Evolutionary conservation across 352 stramenopile genomes (phyloP), one percentile per base, ranked within the genome.

Genomic region (Globisporangium abappressorium): DNA sequence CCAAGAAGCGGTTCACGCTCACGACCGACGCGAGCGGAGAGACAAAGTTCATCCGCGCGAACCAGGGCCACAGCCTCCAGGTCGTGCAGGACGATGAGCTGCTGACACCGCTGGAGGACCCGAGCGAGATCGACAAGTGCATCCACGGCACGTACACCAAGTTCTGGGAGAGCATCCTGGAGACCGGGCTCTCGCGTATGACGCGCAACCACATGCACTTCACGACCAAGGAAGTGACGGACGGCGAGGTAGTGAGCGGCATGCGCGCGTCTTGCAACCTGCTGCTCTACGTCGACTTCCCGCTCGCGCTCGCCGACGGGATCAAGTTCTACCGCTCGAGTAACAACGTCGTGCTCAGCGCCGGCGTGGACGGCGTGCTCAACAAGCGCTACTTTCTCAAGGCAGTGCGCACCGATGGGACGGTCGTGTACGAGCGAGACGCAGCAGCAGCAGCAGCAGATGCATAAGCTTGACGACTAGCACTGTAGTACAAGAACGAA

Each of bases 171-270:
- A 87, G 81, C 47, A 95, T 95, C 43, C 67, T 71, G 49, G 66
- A 71, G 15, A 67, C 65, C 0, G 89, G 89, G 0, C 66, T 97
- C 5, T 89, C 70, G 22, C 87, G 87, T 20, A 97, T 97, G 89
- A 70, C 75, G 63, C 76, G 89, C 5, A 97, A 97, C 60, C 89
- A 97, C 61, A 93, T 97, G 28, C 89, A 97, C 67, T 92, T 95
- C 65, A 82, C 87, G 14, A 72, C 91, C 15, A 71, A 64, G 8
- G 81, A 92, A 20, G 67, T 79, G 1, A 64, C 57, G 24, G 68
- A 65, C 9, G 76, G 87, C 4, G 73, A 93, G 4, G 82, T 95
- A 34, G 81, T 95, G 22, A 95, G 87, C 51, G 87, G 87, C 65
- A 92, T 97, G 76, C 78, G 87, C 12, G 62, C 70, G 5, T 85